phyloP scores from a whole-genome alignment of 2,329 filamentous ascomycete species.

The Tolypocladium capitatum region DNA sequence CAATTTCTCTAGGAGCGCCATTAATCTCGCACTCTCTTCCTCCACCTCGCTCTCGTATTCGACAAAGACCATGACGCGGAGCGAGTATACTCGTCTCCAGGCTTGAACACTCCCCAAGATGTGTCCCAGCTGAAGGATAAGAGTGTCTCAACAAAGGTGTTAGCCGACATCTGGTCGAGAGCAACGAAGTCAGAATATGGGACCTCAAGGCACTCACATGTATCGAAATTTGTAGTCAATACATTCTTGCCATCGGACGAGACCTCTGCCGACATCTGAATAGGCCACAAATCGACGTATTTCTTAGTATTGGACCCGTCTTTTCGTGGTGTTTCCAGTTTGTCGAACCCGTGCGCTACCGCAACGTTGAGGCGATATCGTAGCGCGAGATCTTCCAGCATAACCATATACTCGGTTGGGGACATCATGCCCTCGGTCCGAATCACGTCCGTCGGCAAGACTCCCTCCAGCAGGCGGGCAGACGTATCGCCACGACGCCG shows the following conservation, averaged over 20 bases:
- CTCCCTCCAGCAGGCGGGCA: slow-evolving; percentile 40
- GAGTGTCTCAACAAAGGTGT: slow-evolving; percentile 35
- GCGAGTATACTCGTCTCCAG: slow-evolving; percentile 60
- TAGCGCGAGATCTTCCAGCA: slow-evolving; percentile 69
- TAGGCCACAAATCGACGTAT: slow-evolving; percentile 82
- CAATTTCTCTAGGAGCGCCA: slow-evolving; percentile 63
- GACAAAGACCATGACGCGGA: slow-evolving; percentile 76
- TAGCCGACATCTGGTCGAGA: background rate
- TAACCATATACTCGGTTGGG: slow-evolving; percentile 63
- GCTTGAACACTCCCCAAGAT: slow-evolving; percentile 70
- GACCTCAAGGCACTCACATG: slow-evolving; percentile 41
- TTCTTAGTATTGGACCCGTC: slow-evolving; percentile 51
- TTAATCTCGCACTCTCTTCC: slow-evolving; percentile 61
- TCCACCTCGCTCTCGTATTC: slow-evolving; percentile 77
- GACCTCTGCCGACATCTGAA: slow-evolving; percentile 83
- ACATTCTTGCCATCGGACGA: slow-evolving; percentile 53
- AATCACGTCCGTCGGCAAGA: slow-evolving; percentile 56
- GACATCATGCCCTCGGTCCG: slow-evolving; percentile 55
- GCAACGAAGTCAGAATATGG: too few relatives aligned
- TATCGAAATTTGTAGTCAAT: slow-evolving; percentile 82
- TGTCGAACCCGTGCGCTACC: slow-evolving; percentile 67
- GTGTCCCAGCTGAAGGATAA: slow-evolving; percentile 78
- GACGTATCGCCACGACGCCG: slow-evolving; percentile 40
- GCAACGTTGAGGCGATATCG: slow-evolving; percentile 73
- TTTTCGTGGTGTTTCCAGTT: slow-evolving; percentile 56